Percentiles rank a stretch among this genome's conserved stretches.
Evolutionary conservation across 305 asterid species (phyloP).

Genomic region (Solanum chacoense): DNA sequence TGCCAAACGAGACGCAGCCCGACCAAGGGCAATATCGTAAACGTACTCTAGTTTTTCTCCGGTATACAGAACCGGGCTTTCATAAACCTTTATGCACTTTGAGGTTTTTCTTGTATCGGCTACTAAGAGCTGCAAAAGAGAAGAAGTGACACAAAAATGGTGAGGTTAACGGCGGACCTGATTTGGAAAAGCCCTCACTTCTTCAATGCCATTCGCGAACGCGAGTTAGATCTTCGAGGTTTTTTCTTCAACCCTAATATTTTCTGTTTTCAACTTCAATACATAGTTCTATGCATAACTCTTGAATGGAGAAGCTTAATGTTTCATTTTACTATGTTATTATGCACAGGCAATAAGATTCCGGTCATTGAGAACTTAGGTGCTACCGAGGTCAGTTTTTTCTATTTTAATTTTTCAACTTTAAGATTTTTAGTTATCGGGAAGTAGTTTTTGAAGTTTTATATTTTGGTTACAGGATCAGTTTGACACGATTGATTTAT

Average conservation of each 20-base stretch:
- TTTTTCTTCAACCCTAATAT: background rate
- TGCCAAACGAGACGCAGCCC: background rate
- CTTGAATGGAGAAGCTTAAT: background rate
- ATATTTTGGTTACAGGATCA: constrained; percentile 53
- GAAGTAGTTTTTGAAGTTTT: background rate
- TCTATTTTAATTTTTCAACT: background rate
- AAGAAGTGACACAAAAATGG: constrained; percentile 30
- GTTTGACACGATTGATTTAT: constrained; percentile 87
- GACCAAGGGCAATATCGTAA: background rate
- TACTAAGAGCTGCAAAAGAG: background rate
- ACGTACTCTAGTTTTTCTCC: background rate
- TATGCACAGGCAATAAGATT: constrained; percentile 64
- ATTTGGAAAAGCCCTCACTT: constrained; percentile 96
- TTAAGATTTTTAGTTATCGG: background rate
- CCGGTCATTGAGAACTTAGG: constrained; percentile 88
- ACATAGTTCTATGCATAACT: background rate
- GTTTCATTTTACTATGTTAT: background rate
- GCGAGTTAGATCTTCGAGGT: constrained; percentile 96
- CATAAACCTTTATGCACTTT: background rate
- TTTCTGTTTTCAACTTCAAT: background rate
- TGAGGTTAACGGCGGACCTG: constrained; percentile 80
- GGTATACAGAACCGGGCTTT: background rate
- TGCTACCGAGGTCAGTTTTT: constrained; percentile 72
- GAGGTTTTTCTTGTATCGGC: background rate
- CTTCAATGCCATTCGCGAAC: constrained; percentile 92